Evolutionary conservation across 2,329 filamentous ascomycete species (phyloP).

Genomic region (Cordyceps tenuipes): DNA sequence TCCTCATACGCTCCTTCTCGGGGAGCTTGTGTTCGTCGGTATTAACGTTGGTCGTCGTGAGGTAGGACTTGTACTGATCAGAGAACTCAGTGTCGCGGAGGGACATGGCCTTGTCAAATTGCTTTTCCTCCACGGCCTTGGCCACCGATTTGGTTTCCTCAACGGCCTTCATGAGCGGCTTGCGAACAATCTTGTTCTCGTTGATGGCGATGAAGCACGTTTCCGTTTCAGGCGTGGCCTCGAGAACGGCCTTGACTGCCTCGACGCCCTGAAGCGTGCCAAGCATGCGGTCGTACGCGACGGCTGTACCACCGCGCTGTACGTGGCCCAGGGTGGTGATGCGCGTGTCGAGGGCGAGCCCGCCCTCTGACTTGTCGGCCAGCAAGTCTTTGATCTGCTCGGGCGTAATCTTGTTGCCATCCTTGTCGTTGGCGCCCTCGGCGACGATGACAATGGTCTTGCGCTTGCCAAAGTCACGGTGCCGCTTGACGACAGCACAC

Average conservation of each 20-base stretch:
- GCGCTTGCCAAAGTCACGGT: constrained; percentile 81
- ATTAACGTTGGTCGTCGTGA: constrained; percentile 80
- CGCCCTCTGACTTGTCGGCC: constrained; percentile 54
- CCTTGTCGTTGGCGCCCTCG: constrained; percentile 80
- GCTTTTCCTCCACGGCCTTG: constrained; percentile 70
- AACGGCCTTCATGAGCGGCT: constrained; percentile 83
- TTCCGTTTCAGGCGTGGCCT: constrained; percentile 79
- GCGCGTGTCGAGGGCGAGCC: constrained; percentile 78
- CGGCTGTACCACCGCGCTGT: constrained; percentile 88
- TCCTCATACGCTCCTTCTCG: constrained; percentile 72
- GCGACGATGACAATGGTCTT: constrained; percentile 98
- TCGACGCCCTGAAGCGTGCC: constrained; percentile 90
- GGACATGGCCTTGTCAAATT: constrained; percentile 81
- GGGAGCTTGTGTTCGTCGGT: constrained; percentile 60
- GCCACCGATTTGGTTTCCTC: constrained; percentile 77
- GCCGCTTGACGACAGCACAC: constrained; percentile 68
- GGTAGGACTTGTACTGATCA: constrained; percentile 84
- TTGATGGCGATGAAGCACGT: constrained; percentile 94
- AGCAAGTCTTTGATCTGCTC: constrained; percentile 79
- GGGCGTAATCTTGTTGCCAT: constrained; percentile 77
- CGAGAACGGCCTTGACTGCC: constrained; percentile 83
- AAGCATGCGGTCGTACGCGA: constrained; percentile 90
- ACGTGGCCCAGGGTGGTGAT: constrained; percentile 95
- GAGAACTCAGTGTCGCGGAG: constrained; percentile 88
- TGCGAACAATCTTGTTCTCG: constrained; percentile 94